Conservation (phyloP, 768 basidiomycete genomes). For the Kwoniella sp. region DNA sequence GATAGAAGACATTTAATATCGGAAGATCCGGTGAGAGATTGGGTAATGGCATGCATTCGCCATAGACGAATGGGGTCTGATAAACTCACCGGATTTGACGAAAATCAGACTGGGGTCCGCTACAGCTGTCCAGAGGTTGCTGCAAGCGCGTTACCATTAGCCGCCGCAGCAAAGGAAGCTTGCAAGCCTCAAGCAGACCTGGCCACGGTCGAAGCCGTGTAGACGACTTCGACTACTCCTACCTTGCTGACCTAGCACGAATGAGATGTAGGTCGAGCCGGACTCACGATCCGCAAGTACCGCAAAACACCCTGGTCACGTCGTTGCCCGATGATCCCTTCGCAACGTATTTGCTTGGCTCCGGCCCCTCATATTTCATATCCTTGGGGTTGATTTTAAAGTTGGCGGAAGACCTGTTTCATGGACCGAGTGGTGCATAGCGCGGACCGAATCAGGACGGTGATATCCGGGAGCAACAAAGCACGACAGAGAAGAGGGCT, state of each 20-base stretch:
- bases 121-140: slow-evolving; percentile 13
- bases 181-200: too few species aligned
- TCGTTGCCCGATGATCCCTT: slow-evolving; percentile 15
- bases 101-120: slow-evolving; percentile 18
- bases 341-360: slow-evolving; percentile 7
- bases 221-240: too few species aligned
- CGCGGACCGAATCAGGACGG: neutral
- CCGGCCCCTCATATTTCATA: slow-evolving; percentile 2
- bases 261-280: neutral
- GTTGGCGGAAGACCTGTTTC: slow-evolving; percentile 14
- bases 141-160: too few species aligned
- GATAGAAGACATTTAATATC: too few species aligned
- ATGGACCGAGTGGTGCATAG: too few species aligned
- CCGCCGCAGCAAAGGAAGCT: too few species aligned
- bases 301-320: slow-evolving; percentile 14
- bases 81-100: slow-evolving; percentile 21
- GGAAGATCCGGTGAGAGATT: too few species aligned
- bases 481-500: neutral
- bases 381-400: slow-evolving; percentile 6
- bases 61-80: neutral
- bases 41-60: too few species aligned
- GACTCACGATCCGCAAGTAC: slow-evolving; percentile 23
- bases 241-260: too few species aligned
- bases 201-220: too few species aligned
- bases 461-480: too few species aligned